Evolutionary conservation across 805 yeast species (phyloP), one percentile per base, ranked within the genome.

Genomic region (Yarrowia porcina): DNA sequence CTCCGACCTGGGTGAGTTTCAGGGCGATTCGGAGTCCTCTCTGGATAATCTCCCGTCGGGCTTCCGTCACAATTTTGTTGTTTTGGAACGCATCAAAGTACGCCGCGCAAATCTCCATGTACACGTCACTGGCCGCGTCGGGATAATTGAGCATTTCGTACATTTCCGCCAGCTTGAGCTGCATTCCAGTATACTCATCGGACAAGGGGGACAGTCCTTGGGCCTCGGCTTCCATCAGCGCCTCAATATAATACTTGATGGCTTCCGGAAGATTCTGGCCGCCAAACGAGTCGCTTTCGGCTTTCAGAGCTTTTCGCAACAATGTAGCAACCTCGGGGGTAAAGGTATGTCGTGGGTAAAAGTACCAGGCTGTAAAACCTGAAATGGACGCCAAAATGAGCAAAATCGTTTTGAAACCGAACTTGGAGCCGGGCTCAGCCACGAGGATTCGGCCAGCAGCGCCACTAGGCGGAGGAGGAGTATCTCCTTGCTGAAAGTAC

Each of bases 151-250:
- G 73, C 41, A 86, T 79, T 69, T 90, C 96, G 71, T 84, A 89
- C 90, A 90, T 87, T 69, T 91, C 96, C 11, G 88, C 96, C 35
- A 90, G 77, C 69, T 92, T 90, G 72, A 93, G 78, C 70, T 92
- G 96, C 61, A 93, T 83, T 0, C 97, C 97, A 0, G 97, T 92
- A 72, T 89, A 92, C 69, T 89, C 93, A 69, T 90, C 94, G 63
- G 84, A 79, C 32, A 88, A 68, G 11, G 80, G 81, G 65, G 83
- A 82, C 75, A 90, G 72, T 0, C 79, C 79, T 49, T 83, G 74
- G 27, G 79, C 76, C 36, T 84, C 80, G 39, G 90, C 86, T 65
- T 82, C 80, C 28, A 83, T 79, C 27, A 91, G 75, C 0, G 96
- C 96, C 66, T 87, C 86, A 45, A 89, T 80, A 73, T 92, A 93